These are phyloP conservation scores for Sporobolomyces pararoseus DNA, from an alignment of 768 basidiomycete species.

Conservation along the genomic window DNA sequence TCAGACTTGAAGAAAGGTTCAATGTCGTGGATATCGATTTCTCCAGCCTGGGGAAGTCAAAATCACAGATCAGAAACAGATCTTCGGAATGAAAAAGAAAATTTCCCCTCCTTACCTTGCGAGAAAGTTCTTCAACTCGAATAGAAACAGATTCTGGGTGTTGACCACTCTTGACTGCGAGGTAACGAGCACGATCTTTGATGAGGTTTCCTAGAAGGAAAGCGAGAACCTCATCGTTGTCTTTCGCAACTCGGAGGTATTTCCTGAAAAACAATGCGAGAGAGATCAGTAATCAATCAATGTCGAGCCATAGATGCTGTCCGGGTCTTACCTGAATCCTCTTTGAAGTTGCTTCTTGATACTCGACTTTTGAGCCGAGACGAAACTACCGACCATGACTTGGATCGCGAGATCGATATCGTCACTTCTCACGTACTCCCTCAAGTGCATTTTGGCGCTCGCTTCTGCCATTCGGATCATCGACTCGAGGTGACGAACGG, in stretches of 20 bases:
- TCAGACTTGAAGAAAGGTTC: constrained; percentile 77
- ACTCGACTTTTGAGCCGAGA: constrained; percentile 93
- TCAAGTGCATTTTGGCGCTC: constrained; percentile 93
- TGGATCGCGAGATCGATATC: constrained; percentile 97
- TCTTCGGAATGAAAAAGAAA: too few species aligned
- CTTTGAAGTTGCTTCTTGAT: constrained; percentile 97
- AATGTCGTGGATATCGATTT: constrained; percentile 91
- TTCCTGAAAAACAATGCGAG: too few species aligned
- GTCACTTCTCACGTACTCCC: constrained; percentile 91
- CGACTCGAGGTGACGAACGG: constrained; percentile 93
- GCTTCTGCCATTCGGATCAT: constrained; percentile 99
- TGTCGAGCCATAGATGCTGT: not conserved
- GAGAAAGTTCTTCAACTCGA: constrained; percentile 77
- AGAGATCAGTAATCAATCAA: constrained; percentile 47
- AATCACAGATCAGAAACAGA: not conserved
- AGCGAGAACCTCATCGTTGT: constrained; percentile 89
- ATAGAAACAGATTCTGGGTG: constrained; percentile 74
- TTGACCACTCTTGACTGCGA: constrained; percentile 70
- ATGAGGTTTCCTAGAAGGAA: constrained; percentile 84
- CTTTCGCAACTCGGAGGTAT: constrained; percentile 90
- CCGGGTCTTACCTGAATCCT: constrained; percentile 55
- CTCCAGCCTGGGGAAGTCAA: constrained; percentile 69
- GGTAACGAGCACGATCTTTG: constrained; percentile 72
- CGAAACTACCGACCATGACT: constrained; percentile 89
- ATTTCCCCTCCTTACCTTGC: constrained; percentile 59